Evolutionary conservation across 345 rosid genomes (phyloP).

Genomic region (Hibiscus syriacus): DNA sequence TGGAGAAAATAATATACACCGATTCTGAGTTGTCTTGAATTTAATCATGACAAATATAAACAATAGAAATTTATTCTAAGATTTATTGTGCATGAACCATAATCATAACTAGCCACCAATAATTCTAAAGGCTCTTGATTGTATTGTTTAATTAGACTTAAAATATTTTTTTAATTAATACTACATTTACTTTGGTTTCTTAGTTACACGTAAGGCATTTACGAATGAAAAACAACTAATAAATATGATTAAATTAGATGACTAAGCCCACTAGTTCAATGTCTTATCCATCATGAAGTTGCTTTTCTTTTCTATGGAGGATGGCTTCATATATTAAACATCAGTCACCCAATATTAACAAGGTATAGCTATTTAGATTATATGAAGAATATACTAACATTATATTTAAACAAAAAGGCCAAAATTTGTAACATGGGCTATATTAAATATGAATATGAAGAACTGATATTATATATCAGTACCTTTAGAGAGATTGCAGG

Average conservation of each 20-base stretch:
- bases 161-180: too few relatives aligned
- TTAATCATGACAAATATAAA: neutral
- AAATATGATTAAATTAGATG: neutral
- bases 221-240: neutral
- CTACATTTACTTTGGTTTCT: neutral
- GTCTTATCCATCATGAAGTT: neutral
- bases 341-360: too few relatives aligned
- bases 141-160: neutral
- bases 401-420: neutral
- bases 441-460: constrained; percentile 1
- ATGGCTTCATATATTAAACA: neutral
- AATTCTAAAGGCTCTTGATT: neutral
- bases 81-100: constrained; percentile 2
- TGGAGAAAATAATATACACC: too few relatives aligned
- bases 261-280: neutral
- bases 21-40: neutral
- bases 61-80: too few relatives aligned
- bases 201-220: neutral
- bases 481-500: constrained; percentile 13
- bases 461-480: constrained; percentile 6
- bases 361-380: too few relatives aligned
- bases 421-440: constrained; percentile 1
- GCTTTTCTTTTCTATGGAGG: neutral
- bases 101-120: neutral
- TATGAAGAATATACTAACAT: too few relatives aligned